Base-by-base conservation (phyloP, 768 basidiomycete species). In the Boletus pseudopeckii region DNA sequence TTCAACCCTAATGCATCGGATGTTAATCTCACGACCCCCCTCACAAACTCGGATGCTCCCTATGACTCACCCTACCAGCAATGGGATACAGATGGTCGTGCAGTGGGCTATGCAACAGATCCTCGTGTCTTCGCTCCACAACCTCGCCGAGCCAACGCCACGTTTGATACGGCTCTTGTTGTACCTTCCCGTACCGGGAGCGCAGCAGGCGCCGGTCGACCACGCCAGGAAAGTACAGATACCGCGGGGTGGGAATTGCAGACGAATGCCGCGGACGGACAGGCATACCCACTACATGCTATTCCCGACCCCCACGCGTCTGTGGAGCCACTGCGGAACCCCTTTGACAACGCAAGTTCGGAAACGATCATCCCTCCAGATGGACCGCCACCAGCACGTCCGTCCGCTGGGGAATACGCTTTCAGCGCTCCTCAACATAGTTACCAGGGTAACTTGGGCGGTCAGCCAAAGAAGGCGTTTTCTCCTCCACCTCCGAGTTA, bases 51-150 rank as follows among this genome's bases (percentile, higher is more conserved):
- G 34, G 68, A 71, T 30, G 63, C 62, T 1, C 67, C 68, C 5
- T 65, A 73, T n/a, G 65, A 71, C 22, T 39, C 54, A 24, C 55
- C 64, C 13, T 69, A 74, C 59, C 81, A 83, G 62, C 74, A 74
- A 64, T 84, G 82, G 81, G 80, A 80, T 57, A 69, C 58, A n/a
- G 56, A 59, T 13, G 80, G 81, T 20, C 76, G 59, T 47, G 82
- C 82, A 11, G 60, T 80, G 7, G 81, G 82, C 20, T 77, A 79
- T 58, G 61, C 72, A 10, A 32, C 69, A 9, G 78, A 80, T 48
- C 76, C 76, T 22, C 72, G 58, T 33, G 65, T 85, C 50, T 69
- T 78, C 38, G 80, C 81, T 10, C 83, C 84, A 8, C 74, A 78
- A 49, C 82, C 83, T 18, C 73, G 71, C 50, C 61, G 65, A 36